phyloP scores from a whole-genome alignment of 305 asterid species.

The Caryopteris hybrid region DNA sequence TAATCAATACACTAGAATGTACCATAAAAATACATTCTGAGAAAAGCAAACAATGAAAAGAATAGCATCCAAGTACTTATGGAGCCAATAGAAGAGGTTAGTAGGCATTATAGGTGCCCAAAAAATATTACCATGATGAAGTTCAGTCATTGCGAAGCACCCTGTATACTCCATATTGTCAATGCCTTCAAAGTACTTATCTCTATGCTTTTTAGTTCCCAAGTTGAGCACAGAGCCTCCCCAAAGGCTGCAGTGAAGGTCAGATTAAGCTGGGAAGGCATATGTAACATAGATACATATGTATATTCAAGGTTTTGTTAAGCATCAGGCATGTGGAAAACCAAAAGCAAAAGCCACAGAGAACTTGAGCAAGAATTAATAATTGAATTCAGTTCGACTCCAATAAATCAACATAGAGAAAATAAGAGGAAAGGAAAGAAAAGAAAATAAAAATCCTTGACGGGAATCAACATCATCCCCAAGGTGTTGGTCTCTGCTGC shows the following conservation, averaged over 20 bases:
- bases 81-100: background rate
- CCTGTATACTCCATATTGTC: slow-evolving; percentile 84
- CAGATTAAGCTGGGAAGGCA: slow-evolving; percentile 11
- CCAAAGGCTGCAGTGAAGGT: slow-evolving; percentile 66
- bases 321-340: background rate
- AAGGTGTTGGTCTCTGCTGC: background rate
- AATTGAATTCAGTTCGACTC: background rate
- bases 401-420: background rate
- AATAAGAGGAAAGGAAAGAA: too few relatives aligned
- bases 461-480: background rate
- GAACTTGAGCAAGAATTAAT: background rate
- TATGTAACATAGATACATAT: background rate
- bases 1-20: background rate
- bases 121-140: slow-evolving; percentile 79
- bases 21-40: background rate
- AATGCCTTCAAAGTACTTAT: slow-evolving; percentile 74
- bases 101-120: background rate
- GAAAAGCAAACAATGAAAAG: background rate
- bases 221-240: slow-evolving; percentile 98
- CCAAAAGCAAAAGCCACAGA: background rate
- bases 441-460: background rate
- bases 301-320: background rate
- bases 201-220: slow-evolving; percentile 91
- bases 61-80: background rate
- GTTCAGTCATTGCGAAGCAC: slow-evolving; percentile 97